A percentile compares a stretch with the other conserved stretches of the same genome.
phyloP scores from a whole-genome alignment of 106 monocot species.

The Dendrobium officinale region DNA sequence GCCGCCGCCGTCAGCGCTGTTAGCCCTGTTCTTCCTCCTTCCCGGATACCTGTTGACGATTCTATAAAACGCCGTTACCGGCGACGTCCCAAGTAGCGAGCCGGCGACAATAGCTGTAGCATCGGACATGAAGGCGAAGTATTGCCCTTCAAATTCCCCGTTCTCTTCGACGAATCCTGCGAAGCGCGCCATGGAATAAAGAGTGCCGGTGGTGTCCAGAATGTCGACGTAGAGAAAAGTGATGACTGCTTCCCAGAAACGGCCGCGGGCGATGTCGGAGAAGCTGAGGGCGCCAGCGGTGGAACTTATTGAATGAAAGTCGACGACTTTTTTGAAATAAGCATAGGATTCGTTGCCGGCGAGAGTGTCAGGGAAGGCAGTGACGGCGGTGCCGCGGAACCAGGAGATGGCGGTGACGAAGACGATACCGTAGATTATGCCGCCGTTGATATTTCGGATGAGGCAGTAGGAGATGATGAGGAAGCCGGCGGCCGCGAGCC shows the following conservation, averaged over 20 bases:
- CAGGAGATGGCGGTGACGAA: conserved; percentile 36
- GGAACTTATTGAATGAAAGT: conserved; percentile 23
- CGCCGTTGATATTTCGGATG: conserved; percentile 24
- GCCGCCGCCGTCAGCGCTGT: conserved; percentile 30
- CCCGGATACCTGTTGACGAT: conserved; percentile 32
- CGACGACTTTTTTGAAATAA: conserved; percentile 37
- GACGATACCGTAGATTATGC: conserved; percentile 41
- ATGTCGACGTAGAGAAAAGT: conserved; percentile 42
- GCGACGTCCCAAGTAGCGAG: conserved; percentile 30
- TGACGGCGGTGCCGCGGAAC: conserved; percentile 38
- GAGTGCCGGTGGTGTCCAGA: conserved; percentile 35
- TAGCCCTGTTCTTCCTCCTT: conserved; percentile 34
- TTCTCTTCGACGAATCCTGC: conserved; percentile 32
- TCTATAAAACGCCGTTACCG: conserved; percentile 36
- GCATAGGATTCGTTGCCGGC: conserved; percentile 19
- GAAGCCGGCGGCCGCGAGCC: conserved; percentile 36
- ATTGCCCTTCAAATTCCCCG: conserved; percentile 47
- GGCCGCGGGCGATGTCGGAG: conserved; percentile 4
- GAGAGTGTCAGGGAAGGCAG: conserved; percentile 24
- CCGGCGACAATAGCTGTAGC: conserved; percentile 25
- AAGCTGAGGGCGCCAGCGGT: conserved; percentile 34
- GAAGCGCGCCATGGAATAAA: conserved; percentile 38
- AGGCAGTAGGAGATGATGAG: conserved; percentile 30
- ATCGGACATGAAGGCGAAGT: conserved; percentile 44
- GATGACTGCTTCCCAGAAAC: conserved; percentile 35